Conservation (phyloP, 768 basidiomycete species). For the Hypholoma sublateritium region DNA sequence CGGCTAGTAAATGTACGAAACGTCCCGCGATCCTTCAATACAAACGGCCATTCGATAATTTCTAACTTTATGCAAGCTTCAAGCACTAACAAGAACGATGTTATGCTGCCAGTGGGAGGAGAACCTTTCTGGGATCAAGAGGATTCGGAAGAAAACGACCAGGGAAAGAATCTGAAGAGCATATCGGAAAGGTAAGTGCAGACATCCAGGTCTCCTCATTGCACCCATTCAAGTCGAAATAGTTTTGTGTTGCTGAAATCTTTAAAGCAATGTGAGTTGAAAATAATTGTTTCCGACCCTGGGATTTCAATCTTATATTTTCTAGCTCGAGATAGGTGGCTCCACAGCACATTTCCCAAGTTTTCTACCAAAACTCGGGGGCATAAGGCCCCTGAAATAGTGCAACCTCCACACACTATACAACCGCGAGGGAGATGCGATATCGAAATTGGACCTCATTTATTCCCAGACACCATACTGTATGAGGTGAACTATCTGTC, state of each 20-base stretch:
- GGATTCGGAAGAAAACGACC: conserved; percentile 38
- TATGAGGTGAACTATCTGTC: conserved; percentile 74
- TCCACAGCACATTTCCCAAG: conserved; percentile 64
- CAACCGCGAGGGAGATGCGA: conserved; percentile 67
- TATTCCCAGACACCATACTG: conserved; percentile 64
- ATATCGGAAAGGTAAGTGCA: conserved; percentile 55
- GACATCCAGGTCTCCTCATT: background rate
- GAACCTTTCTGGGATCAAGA: conserved; percentile 62
- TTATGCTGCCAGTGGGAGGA: conserved; percentile 52
- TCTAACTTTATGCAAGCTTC: background rate
- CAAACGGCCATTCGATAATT: background rate
- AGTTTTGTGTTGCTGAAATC: conserved; percentile 68
- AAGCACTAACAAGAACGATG: conserved; percentile 13
- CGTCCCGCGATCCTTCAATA: too few species aligned
- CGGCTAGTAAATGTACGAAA: background rate
- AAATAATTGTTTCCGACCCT: conserved; percentile 22
- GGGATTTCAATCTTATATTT: background rate
- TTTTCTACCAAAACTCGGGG: conserved; percentile 68
- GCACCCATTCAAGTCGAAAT: background rate
- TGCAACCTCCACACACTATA: conserved; percentile 67
- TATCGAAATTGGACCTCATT: conserved; percentile 74
- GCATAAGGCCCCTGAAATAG: conserved; percentile 49
- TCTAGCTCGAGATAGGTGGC: conserved; percentile 71
- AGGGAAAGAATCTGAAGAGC: conserved; percentile 35
- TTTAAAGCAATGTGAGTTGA: conserved; percentile 58